Base-by-base conservation (phyloP, 805 yeast genomes). In the Saccharomycopsis lassenensis region DNA sequence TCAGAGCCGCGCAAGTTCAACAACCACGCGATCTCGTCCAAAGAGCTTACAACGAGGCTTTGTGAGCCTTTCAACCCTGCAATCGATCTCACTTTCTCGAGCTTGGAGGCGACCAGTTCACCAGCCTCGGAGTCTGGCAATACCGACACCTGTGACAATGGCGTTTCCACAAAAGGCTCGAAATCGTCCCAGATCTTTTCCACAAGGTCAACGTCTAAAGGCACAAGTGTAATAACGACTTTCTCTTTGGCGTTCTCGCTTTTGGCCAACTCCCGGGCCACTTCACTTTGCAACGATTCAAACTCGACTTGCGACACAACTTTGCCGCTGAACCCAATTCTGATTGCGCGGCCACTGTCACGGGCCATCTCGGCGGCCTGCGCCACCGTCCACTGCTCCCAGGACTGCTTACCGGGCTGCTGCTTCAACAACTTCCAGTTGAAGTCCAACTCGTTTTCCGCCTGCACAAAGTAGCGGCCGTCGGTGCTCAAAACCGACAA, bases 401-500 rank as follows among this genome's bases (percentile, higher is more conserved):
- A 89, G 5, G 79, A 63, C 10, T 77, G 72, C 25, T 69, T 69
- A 22, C 77, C 81, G n/a, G 69, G 65, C 24, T 66, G 61, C 54
- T 79, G 93, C 52, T 80, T 86, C 41, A 91, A 64, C 31, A 91
- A 58, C 2, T 59, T 57, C 97, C 97, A 91, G 50, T 75, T 74
- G 25, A 57, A 51, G 53, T 84, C 93, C 37, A 91, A 62, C 58
- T 91, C 91, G 40, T 77, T 72, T 16, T 69, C 73, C 1, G 97
- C 97, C 59, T 91, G 98, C 41, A 83, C 63, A 56, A 85, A 91
- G 60, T 91, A 91, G 46, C 98, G 67, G 2, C 97, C 97, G 57
- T 91, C 98, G 0, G 98, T 91, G 6, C 94, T 75, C 34, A 91
- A 59, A 0, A 80, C 82, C 10, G 95, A 93, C 31, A 73, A 70